Evolutionary conservation across 345 rosid species (phyloP).

Genomic region (Aquilaria sinensis): DNA sequence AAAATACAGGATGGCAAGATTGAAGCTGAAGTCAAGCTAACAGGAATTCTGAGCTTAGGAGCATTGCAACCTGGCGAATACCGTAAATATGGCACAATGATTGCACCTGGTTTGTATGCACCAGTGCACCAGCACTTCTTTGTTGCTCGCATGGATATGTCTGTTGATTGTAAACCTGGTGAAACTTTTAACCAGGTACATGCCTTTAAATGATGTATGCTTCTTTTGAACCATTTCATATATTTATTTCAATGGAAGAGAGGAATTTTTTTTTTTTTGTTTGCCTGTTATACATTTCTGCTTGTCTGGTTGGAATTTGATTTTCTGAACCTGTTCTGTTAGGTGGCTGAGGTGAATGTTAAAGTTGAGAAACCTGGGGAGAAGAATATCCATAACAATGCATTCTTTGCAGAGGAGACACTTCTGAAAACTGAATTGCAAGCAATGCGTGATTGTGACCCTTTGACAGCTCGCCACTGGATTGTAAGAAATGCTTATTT

Average conservation of each 20-base stretch:
- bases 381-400: constrained; percentile 78
- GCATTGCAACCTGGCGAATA: constrained; percentile 86
- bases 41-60: constrained; percentile 91
- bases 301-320: not conserved
- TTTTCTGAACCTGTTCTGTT: constrained; percentile 1
- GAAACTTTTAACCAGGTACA: constrained; percentile 83
- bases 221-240: no score
- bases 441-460: constrained; percentile 84
- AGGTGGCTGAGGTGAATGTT: constrained; percentile 86
- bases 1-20: constrained; percentile 79
- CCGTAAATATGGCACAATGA: constrained; percentile 82
- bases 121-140: constrained; percentile 95
- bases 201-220: not conserved
- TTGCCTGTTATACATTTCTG: not conserved
- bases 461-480: constrained; percentile 84
- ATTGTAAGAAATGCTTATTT: constrained; percentile 49
- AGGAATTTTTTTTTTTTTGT: not conserved
- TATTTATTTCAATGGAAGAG: not conserved
- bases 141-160: constrained; percentile 91
- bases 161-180: constrained; percentile 86
- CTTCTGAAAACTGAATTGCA: constrained; percentile 63
- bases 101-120: constrained; percentile 87
- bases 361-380: constrained; percentile 76
- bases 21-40: constrained; percentile 89
- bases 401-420: constrained; percentile 81